A percentile compares a stretch with the other conserved stretches of the same genome.
These are phyloP conservation scores for Pichia deserticola DNA, from an alignment of 805 yeast species.

Conservation along the genomic window DNA sequence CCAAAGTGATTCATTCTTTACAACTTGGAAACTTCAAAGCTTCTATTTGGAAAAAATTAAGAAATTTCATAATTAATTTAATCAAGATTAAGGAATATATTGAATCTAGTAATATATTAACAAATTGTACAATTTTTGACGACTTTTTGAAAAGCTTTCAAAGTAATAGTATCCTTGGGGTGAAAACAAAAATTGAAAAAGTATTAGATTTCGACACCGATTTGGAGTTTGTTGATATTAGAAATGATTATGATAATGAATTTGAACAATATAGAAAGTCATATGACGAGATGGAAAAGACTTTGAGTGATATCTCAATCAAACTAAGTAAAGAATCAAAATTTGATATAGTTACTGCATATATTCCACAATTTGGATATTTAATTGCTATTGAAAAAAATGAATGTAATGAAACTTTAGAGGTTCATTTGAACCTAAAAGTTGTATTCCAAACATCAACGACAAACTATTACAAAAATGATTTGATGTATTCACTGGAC, in stretches of 20 bases:
- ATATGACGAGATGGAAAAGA: constrained; percentile 28
- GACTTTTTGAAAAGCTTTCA: constrained; percentile 14
- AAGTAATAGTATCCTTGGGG: constrained; percentile 2
- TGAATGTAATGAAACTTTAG: background rate
- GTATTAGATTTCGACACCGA: constrained; percentile 32
- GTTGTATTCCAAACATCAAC: constrained; percentile 32
- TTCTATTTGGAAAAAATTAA: constrained; percentile 26
- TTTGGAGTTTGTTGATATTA: constrained; percentile 22
- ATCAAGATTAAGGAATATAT: constrained; percentile 14
- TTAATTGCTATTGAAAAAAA: constrained; percentile 25
- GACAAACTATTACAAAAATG: constrained; percentile 31
- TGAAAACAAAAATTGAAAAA: constrained; percentile 18
- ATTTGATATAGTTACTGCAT: constrained; percentile 22
- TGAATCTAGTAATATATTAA: background rate
- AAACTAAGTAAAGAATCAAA: constrained; percentile 7
- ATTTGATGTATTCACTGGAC: constrained; percentile 27
- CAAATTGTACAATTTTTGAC: constrained; percentile 9
- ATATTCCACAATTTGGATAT: constrained; percentile 41
- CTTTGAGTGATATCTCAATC: constrained; percentile 21
- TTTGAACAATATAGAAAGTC: constrained; percentile 22
- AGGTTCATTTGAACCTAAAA: constrained; percentile 22
- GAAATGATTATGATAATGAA: constrained; percentile 24
- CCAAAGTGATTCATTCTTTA: constrained; percentile 15
- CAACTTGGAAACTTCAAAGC: constrained; percentile 22
- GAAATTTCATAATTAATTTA: constrained; percentile 17